These are phyloP conservation scores for Lepidium campestre DNA, from an alignment of 441 rosid genomes.

Conservation along the genomic window DNA sequence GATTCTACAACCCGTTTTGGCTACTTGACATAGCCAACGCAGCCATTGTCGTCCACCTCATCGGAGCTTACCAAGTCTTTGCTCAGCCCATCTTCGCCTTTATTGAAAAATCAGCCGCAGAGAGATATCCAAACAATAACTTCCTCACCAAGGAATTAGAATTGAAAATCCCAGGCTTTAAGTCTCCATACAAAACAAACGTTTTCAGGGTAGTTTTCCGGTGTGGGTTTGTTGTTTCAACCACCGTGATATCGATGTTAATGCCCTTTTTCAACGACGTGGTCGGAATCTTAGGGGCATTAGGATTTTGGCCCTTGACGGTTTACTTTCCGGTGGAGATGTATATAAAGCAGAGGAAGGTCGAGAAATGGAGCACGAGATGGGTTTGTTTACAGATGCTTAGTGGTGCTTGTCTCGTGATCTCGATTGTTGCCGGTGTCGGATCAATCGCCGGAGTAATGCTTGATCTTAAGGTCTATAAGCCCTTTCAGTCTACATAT, in stretches of 20 bases:
- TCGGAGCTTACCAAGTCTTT: slow-evolving; percentile 44
- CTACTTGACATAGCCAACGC: slow-evolving; percentile 50
- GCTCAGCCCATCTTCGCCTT: slow-evolving; percentile 66
- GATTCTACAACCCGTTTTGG: slow-evolving; percentile 57
- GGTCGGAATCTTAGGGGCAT: slow-evolving; percentile 76
- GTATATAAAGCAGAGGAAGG: slow-evolving; percentile 64
- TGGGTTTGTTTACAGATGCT: slow-evolving; percentile 74
- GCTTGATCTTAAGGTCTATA: slow-evolving; percentile 56
- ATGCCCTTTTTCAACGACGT: slow-evolving; percentile 85
- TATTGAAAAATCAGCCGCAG: slow-evolving; percentile 42
- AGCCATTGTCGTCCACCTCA: slow-evolving; percentile 50
- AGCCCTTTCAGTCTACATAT: slow-evolving; percentile 56
- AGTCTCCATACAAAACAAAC: slow-evolving; percentile 43
- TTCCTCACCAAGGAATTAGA: slow-evolving; percentile 56
- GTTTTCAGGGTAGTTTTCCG: slow-evolving; percentile 70
- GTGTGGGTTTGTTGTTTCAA: slow-evolving; percentile 54
- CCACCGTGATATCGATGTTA: slow-evolving; percentile 75
- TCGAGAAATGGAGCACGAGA: slow-evolving; percentile 71
- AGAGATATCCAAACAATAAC: slow-evolving; percentile 43
- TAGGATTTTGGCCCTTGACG: slow-evolving; percentile 90
- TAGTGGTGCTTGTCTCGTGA: slow-evolving; percentile 56
- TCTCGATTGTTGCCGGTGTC: slow-evolving; percentile 60
- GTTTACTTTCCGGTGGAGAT: slow-evolving; percentile 90
- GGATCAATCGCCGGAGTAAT: slow-evolving; percentile 75
- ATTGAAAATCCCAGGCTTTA: slow-evolving; percentile 46